phyloP scores from a whole-genome alignment of 2,329 filamentous ascomycete genomes.

The Ascochyta pisi region DNA sequence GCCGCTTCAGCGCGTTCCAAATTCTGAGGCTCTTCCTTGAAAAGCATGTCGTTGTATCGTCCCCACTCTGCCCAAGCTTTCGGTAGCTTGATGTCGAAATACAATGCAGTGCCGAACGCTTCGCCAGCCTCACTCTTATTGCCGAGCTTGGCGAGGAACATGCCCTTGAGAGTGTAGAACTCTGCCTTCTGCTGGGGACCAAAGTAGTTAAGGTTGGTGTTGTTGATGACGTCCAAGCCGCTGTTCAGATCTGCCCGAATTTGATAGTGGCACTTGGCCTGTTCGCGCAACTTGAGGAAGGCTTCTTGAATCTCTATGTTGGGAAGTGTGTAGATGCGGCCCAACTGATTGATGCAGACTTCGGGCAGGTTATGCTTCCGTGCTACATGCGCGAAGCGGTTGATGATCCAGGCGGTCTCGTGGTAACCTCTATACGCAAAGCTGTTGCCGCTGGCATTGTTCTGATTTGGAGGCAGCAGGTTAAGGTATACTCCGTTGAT shows the following conservation, averaged over 20 bases:
- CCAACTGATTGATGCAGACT: constrained; percentile 95
- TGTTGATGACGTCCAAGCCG: constrained; percentile 97
- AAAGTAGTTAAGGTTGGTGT: constrained; percentile 99
- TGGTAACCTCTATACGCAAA: constrained; percentile 98
- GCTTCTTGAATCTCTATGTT: constrained; percentile 99
- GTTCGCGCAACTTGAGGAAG: constrained; percentile 96
- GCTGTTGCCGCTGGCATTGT: constrained; percentile 83
- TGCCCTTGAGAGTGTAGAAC: constrained; percentile 98
- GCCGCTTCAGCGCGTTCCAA: constrained; percentile 87
- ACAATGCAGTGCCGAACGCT: constrained; percentile 92
- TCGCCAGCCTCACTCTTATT: constrained; percentile 91
- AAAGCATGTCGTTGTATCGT: constrained; percentile 94
- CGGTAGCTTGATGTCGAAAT: constrained; percentile 92
- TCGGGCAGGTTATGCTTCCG: constrained; percentile 96
- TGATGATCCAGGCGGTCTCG: constrained; percentile 99
- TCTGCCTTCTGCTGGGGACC: constrained; percentile 95
- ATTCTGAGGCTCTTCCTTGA: constrained; percentile 87
- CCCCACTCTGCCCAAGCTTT: constrained; percentile 99
- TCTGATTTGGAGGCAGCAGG: constrained; percentile 77
- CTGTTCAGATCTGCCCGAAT: constrained; percentile 90
- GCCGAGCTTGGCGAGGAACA: constrained; percentile 95
- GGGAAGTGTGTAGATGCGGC: constrained; percentile 95
- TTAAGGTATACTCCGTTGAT: constrained; percentile 94
- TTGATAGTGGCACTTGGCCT: constrained; percentile 98
- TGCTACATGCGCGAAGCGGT: constrained; percentile 96